Percentiles rank a stretch among this genome's conserved stretches.
Conservation (phyloP, 2,329 filamentous ascomycete genomes). For the Lithohypha guttulata region DNA sequence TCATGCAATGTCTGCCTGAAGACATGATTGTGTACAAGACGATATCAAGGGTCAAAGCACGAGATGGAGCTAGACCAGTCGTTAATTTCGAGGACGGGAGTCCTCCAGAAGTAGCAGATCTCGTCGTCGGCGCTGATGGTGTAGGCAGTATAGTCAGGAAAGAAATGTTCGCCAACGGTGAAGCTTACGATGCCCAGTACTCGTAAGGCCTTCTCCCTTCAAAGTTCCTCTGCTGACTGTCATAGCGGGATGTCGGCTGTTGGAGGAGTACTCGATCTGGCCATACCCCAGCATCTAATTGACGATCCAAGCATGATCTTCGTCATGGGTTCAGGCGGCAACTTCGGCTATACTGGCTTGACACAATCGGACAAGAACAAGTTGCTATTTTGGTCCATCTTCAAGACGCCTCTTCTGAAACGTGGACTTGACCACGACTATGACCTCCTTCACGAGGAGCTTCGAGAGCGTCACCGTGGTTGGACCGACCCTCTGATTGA, state of each 20-base stretch:
- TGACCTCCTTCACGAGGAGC: constrained; percentile 14
- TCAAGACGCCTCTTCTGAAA: constrained; percentile 26
- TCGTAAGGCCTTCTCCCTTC: not conserved
- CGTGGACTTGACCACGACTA: constrained; percentile 26
- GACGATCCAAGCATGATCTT: constrained; percentile 2
- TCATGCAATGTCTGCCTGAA: constrained; percentile 27
- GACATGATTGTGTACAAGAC: constrained; percentile 26
- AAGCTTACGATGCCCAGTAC: not conserved
- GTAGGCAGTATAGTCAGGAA: constrained; percentile 27
- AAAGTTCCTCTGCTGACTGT: not conserved
- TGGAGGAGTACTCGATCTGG: not conserved
- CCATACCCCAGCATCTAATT: constrained; percentile 1
- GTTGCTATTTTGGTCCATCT: constrained; percentile 28
- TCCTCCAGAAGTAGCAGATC: constrained; percentile 26
- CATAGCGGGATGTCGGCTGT: not conserved
- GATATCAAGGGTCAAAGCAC: constrained; percentile 23
- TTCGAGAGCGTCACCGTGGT: constrained; percentile 30
- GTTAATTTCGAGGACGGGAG: constrained; percentile 28
- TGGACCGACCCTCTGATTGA: constrained; percentile 37
- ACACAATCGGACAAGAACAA: constrained; percentile 2
- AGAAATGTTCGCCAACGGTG: constrained; percentile 26
- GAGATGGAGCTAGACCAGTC: constrained; percentile 22
- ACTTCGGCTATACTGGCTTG: constrained; percentile 1
- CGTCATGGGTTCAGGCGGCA: constrained; percentile 1
- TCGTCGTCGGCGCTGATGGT: constrained; percentile 34